These are phyloP conservation scores for Ballota nigra DNA, from an alignment of 257 asterid species.

Conservation along the genomic window DNA sequence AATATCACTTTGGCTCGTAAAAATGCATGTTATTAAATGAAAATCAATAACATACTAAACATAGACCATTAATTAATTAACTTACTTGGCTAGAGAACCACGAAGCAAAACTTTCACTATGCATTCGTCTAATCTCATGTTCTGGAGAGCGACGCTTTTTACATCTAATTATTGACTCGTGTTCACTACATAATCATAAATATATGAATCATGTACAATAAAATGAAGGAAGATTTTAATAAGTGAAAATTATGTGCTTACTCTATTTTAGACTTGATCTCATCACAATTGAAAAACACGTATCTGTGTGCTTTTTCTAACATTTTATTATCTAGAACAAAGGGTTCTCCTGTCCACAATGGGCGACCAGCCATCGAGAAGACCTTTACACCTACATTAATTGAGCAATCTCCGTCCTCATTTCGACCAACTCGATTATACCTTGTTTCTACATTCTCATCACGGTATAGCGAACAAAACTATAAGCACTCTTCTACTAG, in stretches of 20 bases:
- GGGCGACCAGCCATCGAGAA: neutral
- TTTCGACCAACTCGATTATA: neutral
- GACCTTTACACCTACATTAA: neutral
- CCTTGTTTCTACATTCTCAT: neutral
- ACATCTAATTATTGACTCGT: neutral
- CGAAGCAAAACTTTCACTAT: neutral
- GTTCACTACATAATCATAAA: neutral
- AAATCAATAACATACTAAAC: neutral
- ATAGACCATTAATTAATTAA: neutral
- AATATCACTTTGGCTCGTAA: neutral
- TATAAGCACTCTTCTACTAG: conserved; percentile 14
- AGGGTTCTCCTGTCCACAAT: neutral
- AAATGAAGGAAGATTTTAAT: neutral
- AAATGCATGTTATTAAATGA: neutral
- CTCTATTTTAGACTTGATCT: neutral
- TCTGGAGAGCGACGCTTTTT: neutral
- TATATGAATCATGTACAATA: neutral
- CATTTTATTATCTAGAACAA: neutral
- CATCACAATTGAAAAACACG: neutral
- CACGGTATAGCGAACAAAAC: conserved; percentile 11
- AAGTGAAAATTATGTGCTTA: neutral
- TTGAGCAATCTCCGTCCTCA: neutral
- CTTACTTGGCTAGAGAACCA: neutral
- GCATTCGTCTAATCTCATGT: neutral
- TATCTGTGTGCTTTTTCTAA: neutral